Evolutionary conservation across 306 rosid species (phyloP).

Genomic region (Begonia fuchsioides): DNA sequence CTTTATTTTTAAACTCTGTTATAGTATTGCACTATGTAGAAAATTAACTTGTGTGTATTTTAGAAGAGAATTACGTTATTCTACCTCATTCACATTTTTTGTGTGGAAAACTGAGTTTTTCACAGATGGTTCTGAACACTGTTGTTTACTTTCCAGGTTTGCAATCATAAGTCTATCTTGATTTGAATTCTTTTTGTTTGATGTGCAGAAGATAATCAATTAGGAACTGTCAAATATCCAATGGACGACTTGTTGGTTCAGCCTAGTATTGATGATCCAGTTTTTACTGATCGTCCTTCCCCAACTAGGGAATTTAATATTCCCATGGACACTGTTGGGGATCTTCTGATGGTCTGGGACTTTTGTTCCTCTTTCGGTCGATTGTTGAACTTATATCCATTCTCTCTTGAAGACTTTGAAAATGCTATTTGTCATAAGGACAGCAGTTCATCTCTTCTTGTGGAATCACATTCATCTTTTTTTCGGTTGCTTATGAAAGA

Average conservation of each 20-base stretch:
- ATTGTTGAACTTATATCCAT: constrained; percentile 58
- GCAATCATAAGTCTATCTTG: constrained; percentile 3
- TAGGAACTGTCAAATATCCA: constrained; percentile 65
- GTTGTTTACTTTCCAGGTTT: not conserved
- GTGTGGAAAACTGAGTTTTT: not conserved
- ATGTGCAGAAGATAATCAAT: constrained; percentile 33
- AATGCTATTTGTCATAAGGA: constrained; percentile 71
- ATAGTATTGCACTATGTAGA: no score
- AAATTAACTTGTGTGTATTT: no score
- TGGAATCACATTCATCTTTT: constrained; percentile 79
- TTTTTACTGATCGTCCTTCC: constrained; percentile 54
- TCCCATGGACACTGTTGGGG: constrained; percentile 61
- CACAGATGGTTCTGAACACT: not conserved
- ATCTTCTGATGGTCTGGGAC: constrained; percentile 92
- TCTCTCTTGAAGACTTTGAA: constrained; percentile 81
- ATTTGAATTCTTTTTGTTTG: constrained; percentile 5
- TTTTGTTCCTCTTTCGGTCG: constrained; percentile 61
- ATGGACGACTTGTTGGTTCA: constrained; percentile 81
- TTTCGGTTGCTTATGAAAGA: constrained; percentile 66
- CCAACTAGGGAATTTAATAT: constrained; percentile 58
- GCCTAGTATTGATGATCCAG: constrained; percentile 67
- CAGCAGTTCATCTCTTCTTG: constrained; percentile 56
- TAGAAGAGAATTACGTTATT: no score
- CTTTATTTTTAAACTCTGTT: no score
- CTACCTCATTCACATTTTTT: not conserved